Evolutionary conservation across 768 basidiomycete species (phyloP).

Genomic region (Trametes cinnabarina): DNA sequence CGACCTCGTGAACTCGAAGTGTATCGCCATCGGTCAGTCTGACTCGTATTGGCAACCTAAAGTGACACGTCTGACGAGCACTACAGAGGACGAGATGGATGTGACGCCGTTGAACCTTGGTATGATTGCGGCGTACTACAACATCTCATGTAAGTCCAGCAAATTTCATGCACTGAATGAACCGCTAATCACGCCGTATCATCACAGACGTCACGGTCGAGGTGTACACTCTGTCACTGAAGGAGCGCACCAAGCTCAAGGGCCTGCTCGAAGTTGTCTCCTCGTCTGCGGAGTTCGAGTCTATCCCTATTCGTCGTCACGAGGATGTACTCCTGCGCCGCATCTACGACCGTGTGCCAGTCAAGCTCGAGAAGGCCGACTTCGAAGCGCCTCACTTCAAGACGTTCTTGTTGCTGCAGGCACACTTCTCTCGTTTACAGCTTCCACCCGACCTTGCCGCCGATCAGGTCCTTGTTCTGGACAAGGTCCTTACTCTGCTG

Average conservation of each 20-base stretch:
- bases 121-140: constrained; percentile 98
- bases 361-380: constrained; percentile 81
- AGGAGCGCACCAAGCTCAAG: constrained; percentile 95
- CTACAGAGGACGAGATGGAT: constrained; percentile 88
- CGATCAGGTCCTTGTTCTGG: constrained; percentile 83
- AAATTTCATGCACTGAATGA: not conserved
- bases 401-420: constrained; percentile 93
- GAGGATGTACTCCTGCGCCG: constrained; percentile 82
- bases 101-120: constrained; percentile 89
- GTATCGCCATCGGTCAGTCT: constrained; percentile 76
- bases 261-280: constrained; percentile 96
- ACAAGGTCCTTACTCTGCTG: constrained; percentile 86
- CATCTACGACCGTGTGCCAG: constrained; percentile 94
- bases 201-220: constrained; percentile 88
- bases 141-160: constrained; percentile 73
- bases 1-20: constrained; percentile 92
- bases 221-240: constrained; percentile 92
- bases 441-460: constrained; percentile 92
- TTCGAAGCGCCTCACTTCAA: constrained; percentile 98
- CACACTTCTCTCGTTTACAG: constrained; percentile 91
- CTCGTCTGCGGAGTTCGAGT: constrained; percentile 95
- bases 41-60: not conserved
- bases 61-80: not conserved
- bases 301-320: constrained; percentile 91
- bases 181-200: constrained; percentile 15